Evolutionary conservation across 495 filamentous ascomycete genomes (phyloP), one percentile per base, ranked within the genome.

Genomic region (Aspergillus affinis): DNA sequence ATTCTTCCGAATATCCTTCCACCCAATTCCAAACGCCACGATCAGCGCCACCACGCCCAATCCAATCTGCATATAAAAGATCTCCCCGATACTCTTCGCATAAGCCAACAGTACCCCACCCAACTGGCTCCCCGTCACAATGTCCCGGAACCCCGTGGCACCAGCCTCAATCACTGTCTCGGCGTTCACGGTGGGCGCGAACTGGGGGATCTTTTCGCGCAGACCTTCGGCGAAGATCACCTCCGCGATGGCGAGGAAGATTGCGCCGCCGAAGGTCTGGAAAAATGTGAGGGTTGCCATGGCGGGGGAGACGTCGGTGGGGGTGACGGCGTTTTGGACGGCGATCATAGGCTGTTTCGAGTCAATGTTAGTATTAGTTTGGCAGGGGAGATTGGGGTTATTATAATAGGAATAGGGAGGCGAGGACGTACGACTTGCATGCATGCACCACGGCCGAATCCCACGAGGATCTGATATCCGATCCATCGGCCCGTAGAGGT

Each of bases 221-320:
- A 94, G 81, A 45, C 83, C 78, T 67, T 88, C 90, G 49, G 81
- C 81, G 67, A 95, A 91, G 44, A 96, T 78, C 51, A 86, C 91
- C 65, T 95, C 86, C 3, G 76, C 87, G 27, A 93, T 84, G 2
- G 82, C 82, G 52, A 94, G 81, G 66, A 92, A 92, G 3, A 94
- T 70, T 0, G 90, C 82, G 15, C 86, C 89, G 27, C 87, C 87
- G 6, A 94, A 75, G 0, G 82, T 87, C 69, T 91, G 88, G 9
- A 77, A 61, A 69, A 92, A 91, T 48, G 89, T 79, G 15, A 92
- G 79, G 45, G 86, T 62, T 0, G 86, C 81, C 2, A 84, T 89
- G 7, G 86, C 90, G 21, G 81, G 84, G 0, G 90, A 82, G 3
- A 93, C 76, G 57, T 92, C 87, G 0, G 72, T 69, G 15, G 79